These are phyloP conservation scores for Fermentozyma sake DNA, from an alignment of 1,139 yeast species.

Conservation along the genomic window DNA sequence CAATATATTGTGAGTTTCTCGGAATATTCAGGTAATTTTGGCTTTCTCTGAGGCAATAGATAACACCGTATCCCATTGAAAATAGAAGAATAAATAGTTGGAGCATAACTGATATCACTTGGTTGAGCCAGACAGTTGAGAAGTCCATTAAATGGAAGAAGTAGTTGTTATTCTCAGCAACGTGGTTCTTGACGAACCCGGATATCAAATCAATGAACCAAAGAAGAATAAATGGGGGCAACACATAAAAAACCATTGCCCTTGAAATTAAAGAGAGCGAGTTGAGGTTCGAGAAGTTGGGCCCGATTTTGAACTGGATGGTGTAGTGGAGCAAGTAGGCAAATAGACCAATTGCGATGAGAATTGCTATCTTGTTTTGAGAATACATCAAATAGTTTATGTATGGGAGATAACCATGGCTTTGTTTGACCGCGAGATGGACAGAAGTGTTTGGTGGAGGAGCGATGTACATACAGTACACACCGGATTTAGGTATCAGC, in stretches of 20 bases:
- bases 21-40: constrained; percentile 29
- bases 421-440: constrained; percentile 14
- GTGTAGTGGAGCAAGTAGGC: constrained; percentile 25
- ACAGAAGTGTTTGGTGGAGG: constrained; percentile 13
- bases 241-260: constrained; percentile 25
- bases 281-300: constrained; percentile 27
- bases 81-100: constrained; percentile 22
- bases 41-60: too few relatives aligned
- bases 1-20: constrained; percentile 12
- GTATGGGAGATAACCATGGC: constrained; percentile 27
- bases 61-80: constrained; percentile 39
- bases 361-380: constrained; percentile 13
- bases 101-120: constrained; percentile 7
- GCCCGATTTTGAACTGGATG: constrained; percentile 24
- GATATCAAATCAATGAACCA: constrained; percentile 9
- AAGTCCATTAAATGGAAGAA: constrained; percentile 3
- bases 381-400: constrained; percentile 17
- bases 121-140: constrained; percentile 3
- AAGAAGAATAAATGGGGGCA: constrained; percentile 20
- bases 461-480: constrained; percentile 33
- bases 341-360: constrained; percentile 16
- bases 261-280: constrained; percentile 33
- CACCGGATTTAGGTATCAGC: constrained; percentile 26
- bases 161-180: constrained; percentile 4
- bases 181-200: constrained; percentile 16